Percentiles rank a stretch among this genome's conserved stretches.
Evolutionary conservation across 768 basidiomycete genomes (phyloP).

Genomic region (Mycena pura): DNA sequence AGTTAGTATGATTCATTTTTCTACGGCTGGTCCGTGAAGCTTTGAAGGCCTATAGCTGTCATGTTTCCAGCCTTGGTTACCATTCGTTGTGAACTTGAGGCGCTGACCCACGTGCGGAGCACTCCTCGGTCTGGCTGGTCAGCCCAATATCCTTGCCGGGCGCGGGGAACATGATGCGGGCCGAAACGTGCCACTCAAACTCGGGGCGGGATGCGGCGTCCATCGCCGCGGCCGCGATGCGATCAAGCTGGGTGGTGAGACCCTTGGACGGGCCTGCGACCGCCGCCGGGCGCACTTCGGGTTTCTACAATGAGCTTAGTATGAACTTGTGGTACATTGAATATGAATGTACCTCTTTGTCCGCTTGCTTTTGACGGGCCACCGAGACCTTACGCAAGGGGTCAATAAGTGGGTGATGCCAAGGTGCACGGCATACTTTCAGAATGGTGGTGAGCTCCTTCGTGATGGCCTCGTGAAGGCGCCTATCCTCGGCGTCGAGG

Average conservation of each 20-base stretch:
- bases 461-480: not conserved
- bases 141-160: constrained; percentile 2
- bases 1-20: too few species aligned
- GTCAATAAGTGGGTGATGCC: not conserved
- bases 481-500: not conserved
- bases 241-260: constrained; percentile 3
- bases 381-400: not conserved
- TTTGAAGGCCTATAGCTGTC: too few species aligned
- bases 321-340: not conserved
- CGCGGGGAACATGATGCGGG: constrained; percentile 1
- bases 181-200: not conserved
- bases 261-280: not conserved
- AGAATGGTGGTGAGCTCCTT: not conserved
- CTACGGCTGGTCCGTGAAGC: too few species aligned
- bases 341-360: not conserved
- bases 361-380: not conserved
- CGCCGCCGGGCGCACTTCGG: not conserved
- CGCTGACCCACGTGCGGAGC: too few species aligned
- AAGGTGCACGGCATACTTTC: not conserved
- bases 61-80: too few species aligned
- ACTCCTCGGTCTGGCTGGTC: not conserved
- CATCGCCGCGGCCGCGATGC: not conserved
- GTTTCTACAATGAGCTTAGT: not conserved
- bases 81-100: too few species aligned
- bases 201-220: not conserved